A percentile compares a stretch with the other conserved stretches of the same genome.
phyloP scores from a whole-genome alignment of 164 flowering plant genomes.

The Magnolia officinalis region DNA sequence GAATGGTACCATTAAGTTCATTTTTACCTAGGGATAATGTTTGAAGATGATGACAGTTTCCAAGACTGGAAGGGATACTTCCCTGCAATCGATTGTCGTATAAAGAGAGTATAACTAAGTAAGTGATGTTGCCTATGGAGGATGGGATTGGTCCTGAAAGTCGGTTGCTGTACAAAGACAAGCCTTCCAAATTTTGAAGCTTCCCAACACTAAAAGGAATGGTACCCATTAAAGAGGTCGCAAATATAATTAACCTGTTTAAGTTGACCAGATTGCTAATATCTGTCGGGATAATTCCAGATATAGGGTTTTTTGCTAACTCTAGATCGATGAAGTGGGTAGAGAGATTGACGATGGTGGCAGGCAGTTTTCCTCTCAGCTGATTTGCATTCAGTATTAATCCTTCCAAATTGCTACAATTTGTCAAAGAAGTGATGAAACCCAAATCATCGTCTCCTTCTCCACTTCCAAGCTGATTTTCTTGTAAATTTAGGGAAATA shows the following conservation, averaged over 20 bases:
- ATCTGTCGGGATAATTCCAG: slow-evolving; percentile 40
- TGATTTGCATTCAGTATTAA: slow-evolving; percentile 37
- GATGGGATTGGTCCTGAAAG: no score
- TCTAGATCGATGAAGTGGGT: slow-evolving; percentile 20
- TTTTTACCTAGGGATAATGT: no score
- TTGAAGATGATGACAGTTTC: no score
- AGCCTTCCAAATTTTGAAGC: slow-evolving; percentile 6
- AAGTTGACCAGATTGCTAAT: slow-evolving; percentile 30
- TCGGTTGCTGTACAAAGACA: no score
- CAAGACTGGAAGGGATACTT: no score
- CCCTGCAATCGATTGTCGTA: no score
- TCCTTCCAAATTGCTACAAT: slow-evolving; percentile 24
- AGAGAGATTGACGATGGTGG: slow-evolving; percentile 49
- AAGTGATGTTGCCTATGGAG: no score
- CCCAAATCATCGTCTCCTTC: slow-evolving; percentile 18
- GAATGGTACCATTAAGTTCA: no score
- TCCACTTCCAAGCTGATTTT: not conserved
- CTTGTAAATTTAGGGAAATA: not conserved
- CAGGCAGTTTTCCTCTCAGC: slow-evolving; percentile 42
- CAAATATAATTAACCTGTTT: slow-evolving; percentile 22
- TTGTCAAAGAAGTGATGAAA: slow-evolving; percentile 32
- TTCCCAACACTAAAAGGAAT: slow-evolving; percentile 27
- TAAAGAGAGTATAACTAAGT: no score
- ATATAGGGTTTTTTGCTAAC: slow-evolving; percentile 25
- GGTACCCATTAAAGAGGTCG: slow-evolving; percentile 18